phyloP scores from a whole-genome alignment of 2,329 filamentous ascomycete genomes.

The Basipetospora chlamydospora region DNA sequence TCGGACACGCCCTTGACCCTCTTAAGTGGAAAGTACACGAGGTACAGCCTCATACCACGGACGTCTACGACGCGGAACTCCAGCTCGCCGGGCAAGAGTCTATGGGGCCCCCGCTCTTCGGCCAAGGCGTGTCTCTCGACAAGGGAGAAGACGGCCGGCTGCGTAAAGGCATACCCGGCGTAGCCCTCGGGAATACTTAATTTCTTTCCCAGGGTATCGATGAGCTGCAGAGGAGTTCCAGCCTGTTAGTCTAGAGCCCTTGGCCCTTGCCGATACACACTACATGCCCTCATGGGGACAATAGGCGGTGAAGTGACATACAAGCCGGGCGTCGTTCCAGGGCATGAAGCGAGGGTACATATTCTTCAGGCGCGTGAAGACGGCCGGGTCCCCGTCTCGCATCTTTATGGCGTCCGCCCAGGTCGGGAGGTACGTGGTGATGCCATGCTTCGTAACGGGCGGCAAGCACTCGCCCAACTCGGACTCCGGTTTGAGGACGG shows the following conservation, averaged over 20 bases:
- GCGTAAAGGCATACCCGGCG: conserved; percentile 16
- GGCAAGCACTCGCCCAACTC: conserved; percentile 30
- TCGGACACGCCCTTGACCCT: conserved; percentile 22
- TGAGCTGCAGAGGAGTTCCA: conserved; percentile 14
- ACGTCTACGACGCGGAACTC: conserved; percentile 26
- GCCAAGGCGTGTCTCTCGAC: conserved; percentile 18
- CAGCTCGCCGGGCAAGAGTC: conserved; percentile 20
- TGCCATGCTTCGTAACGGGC: conserved; percentile 29
- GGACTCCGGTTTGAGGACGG: conserved; percentile 21
- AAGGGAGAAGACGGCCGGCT: conserved; percentile 17
- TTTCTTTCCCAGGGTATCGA: conserved; percentile 19
- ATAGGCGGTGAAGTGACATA: conserved; percentile 11
- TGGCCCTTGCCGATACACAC: too few relatives aligned
- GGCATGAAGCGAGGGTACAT: conserved; percentile 33
- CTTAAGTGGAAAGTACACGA: conserved; percentile 23
- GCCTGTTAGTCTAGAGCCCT: not conserved
- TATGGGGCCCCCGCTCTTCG: conserved; percentile 19
- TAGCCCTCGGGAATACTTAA: conserved; percentile 14
- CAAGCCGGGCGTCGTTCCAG: conserved; percentile 19
- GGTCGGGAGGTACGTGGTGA: conserved; percentile 29
- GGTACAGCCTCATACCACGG: conserved; percentile 25
- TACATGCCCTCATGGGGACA: too few relatives aligned
- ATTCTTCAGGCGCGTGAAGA: conserved; percentile 21
- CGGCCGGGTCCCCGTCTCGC: conserved; percentile 23
- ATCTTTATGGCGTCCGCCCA: conserved; percentile 25